These are phyloP conservation scores for Vinca minor DNA, from an alignment of 257 asterid species.

Conservation along the genomic window DNA sequence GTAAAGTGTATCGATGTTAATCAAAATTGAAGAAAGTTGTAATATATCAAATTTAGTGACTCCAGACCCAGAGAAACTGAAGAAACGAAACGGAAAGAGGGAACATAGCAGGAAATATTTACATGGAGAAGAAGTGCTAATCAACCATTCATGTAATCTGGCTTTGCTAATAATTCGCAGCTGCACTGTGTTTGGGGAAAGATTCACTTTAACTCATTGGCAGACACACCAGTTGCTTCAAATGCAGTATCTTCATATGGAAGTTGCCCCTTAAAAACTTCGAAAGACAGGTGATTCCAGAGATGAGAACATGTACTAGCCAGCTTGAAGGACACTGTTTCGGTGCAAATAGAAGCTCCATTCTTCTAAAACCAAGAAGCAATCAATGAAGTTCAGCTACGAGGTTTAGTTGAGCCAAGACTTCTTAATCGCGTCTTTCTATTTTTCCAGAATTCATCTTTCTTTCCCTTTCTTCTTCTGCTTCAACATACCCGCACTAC, in stretches of 20 bases:
- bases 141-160: background rate
- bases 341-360: background rate
- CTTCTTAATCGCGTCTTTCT: constrained; percentile 36
- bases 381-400: constrained; percentile 11
- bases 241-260: background rate
- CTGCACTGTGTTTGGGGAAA: background rate
- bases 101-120: background rate
- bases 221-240: background rate
- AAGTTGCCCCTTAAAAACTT: background rate
- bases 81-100: background rate
- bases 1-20: background rate
- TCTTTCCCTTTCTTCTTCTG: constrained; percentile 65
- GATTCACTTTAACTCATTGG: background rate
- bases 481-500: constrained; percentile 64
- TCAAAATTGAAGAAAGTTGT: background rate
- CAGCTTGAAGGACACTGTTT: background rate
- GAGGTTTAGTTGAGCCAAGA: constrained; percentile 19
- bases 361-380: background rate
- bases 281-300: background rate
- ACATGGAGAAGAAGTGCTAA: background rate
- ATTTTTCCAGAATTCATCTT: constrained; percentile 87
- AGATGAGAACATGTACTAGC: background rate
- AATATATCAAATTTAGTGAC: background rate
- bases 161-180: background rate
- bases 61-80: background rate